Evolutionary conservation across 768 basidiomycete genomes (phyloP).

Genomic region (Termitomyces sp.): DNA sequence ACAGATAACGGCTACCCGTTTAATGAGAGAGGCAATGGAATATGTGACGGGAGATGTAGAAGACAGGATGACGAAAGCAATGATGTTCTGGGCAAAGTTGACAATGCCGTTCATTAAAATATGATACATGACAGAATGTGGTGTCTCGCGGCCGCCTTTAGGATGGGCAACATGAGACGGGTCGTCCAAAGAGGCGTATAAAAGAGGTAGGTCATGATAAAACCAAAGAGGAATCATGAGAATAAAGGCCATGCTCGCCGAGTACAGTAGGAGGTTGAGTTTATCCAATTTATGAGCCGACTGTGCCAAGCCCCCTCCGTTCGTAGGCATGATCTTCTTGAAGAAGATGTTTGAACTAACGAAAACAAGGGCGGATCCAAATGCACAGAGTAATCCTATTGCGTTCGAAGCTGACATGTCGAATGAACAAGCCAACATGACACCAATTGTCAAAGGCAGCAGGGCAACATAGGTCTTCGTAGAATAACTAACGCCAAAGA

Average conservation of each 20-base stretch:
- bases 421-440: slow-evolving; percentile 96
- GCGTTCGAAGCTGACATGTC: slow-evolving; percentile 85
- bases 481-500: slow-evolving; percentile 94
- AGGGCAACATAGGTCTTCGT: slow-evolving; percentile 87
- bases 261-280: slow-evolving; percentile 92
- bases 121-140: slow-evolving; percentile 71
- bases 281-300: slow-evolving; percentile 86
- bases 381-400: slow-evolving; percentile 88
- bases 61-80: slow-evolving; percentile 94
- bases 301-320: slow-evolving; percentile 30
- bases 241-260: slow-evolving; percentile 88
- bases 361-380: slow-evolving; percentile 95
- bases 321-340: slow-evolving; percentile 93
- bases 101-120: slow-evolving; percentile 93
- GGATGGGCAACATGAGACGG: slow-evolving; percentile 40
- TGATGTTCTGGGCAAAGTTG: slow-evolving; percentile 95
- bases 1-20: slow-evolving; percentile 97
- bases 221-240: slow-evolving; percentile 97
- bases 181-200: slow-evolving; percentile 42
- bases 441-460: slow-evolving; percentile 90
- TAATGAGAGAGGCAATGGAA: slow-evolving; percentile 96
- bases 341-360: slow-evolving; percentile 99
- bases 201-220: slow-evolving; percentile 75
- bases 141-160: slow-evolving; percentile 35
- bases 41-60: slow-evolving; percentile 98